These are phyloP conservation scores for Metschnikowia similis DNA, from an alignment of 805 yeast genomes.

Conservation along the genomic window DNA sequence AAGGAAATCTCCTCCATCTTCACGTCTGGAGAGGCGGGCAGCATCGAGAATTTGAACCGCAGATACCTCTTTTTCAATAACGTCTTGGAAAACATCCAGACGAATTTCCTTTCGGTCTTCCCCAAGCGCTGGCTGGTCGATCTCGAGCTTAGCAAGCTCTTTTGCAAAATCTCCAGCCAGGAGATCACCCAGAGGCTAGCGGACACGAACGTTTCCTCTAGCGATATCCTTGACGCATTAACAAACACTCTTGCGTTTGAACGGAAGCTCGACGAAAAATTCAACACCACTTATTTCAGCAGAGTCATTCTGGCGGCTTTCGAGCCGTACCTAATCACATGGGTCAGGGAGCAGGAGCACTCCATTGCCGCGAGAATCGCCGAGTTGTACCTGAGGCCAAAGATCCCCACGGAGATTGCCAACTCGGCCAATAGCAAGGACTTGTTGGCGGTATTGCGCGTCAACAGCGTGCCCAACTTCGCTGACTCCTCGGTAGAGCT, in stretches of 20 bases:
- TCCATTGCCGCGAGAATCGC: conserved; percentile 56
- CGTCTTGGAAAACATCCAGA: conserved; percentile 55
- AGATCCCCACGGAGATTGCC: conserved; percentile 40
- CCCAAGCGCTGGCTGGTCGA: conserved; percentile 72
- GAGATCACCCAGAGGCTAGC: conserved; percentile 56
- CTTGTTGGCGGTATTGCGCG: conserved; percentile 34
- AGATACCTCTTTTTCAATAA: conserved; percentile 79
- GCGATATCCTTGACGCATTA: conserved; percentile 61
- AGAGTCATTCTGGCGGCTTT: conserved; percentile 59
- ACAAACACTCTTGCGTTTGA: conserved; percentile 85
- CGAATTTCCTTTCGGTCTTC: conserved; percentile 51
- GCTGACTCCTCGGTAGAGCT: conserved; percentile 84
- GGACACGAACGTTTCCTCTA: conserved; percentile 50
- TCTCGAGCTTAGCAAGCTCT: conserved; percentile 52
- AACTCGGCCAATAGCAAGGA: conserved; percentile 1
- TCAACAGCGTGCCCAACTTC: conserved; percentile 56
- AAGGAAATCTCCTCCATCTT: conserved; percentile 76
- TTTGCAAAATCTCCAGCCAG: conserved; percentile 64
- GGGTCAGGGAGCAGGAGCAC: conserved; percentile 84
- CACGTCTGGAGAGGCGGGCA: conserved; percentile 88
- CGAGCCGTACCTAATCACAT: conserved; percentile 77
- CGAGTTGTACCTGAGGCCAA: conserved; percentile 58
- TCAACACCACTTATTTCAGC: conserved; percentile 44
- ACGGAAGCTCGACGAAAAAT: conserved; percentile 58
- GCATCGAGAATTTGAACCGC: conserved; percentile 78